phyloP scores from a whole-genome alignment of 2,329 filamentous ascomycete species.

The Simplicillium sp. region DNA sequence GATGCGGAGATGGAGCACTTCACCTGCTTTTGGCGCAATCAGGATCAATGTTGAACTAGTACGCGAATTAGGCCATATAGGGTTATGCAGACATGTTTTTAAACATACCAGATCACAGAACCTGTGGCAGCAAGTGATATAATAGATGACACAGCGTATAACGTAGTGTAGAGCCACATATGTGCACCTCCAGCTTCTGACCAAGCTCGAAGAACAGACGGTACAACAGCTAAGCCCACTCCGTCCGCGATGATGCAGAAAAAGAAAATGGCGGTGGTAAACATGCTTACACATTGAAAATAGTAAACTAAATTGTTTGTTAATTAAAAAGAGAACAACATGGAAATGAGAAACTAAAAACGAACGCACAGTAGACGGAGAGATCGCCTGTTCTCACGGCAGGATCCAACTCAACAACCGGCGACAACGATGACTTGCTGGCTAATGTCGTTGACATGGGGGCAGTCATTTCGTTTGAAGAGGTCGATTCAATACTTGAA shows the following conservation, averaged over 20 bases:
- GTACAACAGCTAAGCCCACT: background rate
- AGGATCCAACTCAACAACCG: background rate
- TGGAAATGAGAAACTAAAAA: too few relatives aligned
- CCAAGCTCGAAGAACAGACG: background rate
- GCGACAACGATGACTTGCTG: too few relatives aligned
- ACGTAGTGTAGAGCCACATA: background rate
- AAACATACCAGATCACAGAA: background rate
- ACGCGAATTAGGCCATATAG: background rate
- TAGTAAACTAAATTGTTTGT: background rate
- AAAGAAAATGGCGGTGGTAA: background rate
- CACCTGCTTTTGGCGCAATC: background rate
- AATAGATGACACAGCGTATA: background rate
- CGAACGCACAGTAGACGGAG: background rate
- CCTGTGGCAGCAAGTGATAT: background rate
- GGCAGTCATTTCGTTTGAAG: too few relatives aligned
- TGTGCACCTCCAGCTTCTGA: background rate
- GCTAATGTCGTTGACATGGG: too few relatives aligned
- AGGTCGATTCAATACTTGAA: background rate
- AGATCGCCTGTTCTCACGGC: background rate
- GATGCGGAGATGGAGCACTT: background rate
- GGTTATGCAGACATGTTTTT: too few relatives aligned
- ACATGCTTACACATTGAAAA: background rate
- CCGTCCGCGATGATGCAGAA: background rate
- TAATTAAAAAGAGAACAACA: too few relatives aligned
- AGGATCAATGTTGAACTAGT: background rate